These are phyloP conservation scores for Xylariaceae sp. DNA, from an alignment of 2,329 filamentous ascomycete species.

Conservation along the genomic window DNA sequence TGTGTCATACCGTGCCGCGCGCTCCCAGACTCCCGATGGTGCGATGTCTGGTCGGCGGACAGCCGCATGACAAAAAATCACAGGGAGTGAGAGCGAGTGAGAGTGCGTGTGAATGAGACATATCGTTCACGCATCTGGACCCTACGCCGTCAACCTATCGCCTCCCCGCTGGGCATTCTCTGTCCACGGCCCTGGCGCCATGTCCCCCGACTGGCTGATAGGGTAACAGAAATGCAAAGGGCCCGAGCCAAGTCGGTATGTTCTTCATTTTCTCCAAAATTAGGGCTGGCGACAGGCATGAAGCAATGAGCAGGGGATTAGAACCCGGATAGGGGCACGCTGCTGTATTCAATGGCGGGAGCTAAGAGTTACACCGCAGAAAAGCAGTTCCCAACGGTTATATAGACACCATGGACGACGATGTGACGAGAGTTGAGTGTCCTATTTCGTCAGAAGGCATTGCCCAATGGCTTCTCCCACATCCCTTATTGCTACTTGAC, in stretches of 20 bases:
- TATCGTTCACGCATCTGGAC: not conserved
- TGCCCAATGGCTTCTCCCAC: no score
- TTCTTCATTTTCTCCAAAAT: not conserved
- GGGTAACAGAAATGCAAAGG: not conserved
- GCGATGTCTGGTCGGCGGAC: slow-evolving; percentile 1
- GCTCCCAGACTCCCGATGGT: slow-evolving; percentile 1
- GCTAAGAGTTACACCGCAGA: slow-evolving; percentile 25
- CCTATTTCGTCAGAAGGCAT: slow-evolving; percentile 4
- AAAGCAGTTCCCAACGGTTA: slow-evolving; percentile 18
- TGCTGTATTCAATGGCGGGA: not conserved
- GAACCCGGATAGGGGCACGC: not conserved
- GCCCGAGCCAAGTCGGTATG: no score
- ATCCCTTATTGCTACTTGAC: not conserved
- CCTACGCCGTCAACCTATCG: not conserved
- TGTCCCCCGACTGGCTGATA: not conserved
- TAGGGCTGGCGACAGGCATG: not conserved
- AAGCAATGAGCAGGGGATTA: not conserved
- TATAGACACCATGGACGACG: slow-evolving; percentile 10
- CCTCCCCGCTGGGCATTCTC: not conserved
- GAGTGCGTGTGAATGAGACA: no score
- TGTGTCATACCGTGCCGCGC: slow-evolving; percentile 6
- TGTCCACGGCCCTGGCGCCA: not conserved
- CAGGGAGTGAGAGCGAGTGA: not conserved
- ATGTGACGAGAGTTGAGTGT: not conserved
- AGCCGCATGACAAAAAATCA: slow-evolving; percentile 1